Evolutionary conservation across 257 asterid genomes (phyloP), one percentile per base, ranked within the genome.

Genomic region (Solanum dulcamara): DNA sequence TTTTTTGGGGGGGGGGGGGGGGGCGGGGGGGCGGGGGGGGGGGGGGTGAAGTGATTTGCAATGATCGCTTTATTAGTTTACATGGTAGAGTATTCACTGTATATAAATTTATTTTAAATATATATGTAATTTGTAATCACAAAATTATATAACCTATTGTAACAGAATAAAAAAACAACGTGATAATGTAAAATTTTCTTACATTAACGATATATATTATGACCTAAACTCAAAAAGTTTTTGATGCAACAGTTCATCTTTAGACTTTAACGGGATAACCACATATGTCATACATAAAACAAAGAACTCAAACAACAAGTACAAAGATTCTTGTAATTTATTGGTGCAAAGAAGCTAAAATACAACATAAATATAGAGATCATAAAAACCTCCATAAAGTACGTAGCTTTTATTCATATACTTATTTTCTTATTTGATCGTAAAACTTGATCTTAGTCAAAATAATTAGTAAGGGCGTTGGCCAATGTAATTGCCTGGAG

Each of bases 401-500:
- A 5, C 0, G 35, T 62, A 13, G 57, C 81, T 72, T 72, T 72
- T 72, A 11, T 72, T 72, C 80, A 72, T 40, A 7, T 5, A 37
- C 60, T 71, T 7, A 1, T 38, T 42, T 71, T 71, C 12, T 37
- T 10, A 37, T 37, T 71, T 10, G 18, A 71, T 37, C 3, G 15
- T 66, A 32, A 37, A 37, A 71, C 20, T 37, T 53, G 60, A 7
- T 53, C 1, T 38, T n/a, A 40, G 57, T n/a, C n/a, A 6, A 44
- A 0, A 8, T 26, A 44, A 4, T 77, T 57, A 85, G 71, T 87
- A 89, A 30, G 91, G 89, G 2, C 64, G 86, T 80, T 85, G 80
- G 3, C 91, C 91, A 4, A 24, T 10, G 14, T 28, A 51, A 37
- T 87, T 87, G 13, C 91, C 91, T 0, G 85, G 89, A 32, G 89